Conservation (phyloP, 108 stramenopile genomes). For the Aurantiochytrium sp. region DNA sequence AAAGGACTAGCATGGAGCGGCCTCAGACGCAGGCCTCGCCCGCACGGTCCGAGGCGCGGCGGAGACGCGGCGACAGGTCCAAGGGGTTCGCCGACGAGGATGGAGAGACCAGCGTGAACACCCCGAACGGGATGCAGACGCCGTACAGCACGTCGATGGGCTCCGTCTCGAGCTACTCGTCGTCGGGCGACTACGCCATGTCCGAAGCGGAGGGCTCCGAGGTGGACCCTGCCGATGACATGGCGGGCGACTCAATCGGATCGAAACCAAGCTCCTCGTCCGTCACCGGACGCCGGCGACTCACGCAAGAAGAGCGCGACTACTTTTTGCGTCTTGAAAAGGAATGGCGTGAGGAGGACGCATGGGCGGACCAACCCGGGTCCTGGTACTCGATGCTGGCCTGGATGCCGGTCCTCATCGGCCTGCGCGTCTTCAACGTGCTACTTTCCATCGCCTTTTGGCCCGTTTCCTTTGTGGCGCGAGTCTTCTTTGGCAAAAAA, state of each 20-base stretch:
- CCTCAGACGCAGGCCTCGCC: no score
- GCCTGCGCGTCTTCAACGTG: neutral
- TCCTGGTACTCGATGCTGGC: neutral
- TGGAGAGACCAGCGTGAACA: neutral
- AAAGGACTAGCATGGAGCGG: no score
- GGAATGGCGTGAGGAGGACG: slow-evolving; percentile 4
- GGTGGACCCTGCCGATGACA: neutral
- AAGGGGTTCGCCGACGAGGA: neutral
- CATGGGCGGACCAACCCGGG: neutral
- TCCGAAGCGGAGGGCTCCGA: neutral
- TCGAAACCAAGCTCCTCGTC: neutral
- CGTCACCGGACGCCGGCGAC: neutral
- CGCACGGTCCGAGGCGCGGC: neutral
- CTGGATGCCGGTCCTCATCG: neutral
- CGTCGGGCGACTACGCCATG: neutral
- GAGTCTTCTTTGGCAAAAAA: neutral
- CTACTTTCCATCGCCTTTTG: neutral
- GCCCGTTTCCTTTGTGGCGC: neutral
- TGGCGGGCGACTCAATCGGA: neutral
- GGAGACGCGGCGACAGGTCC: neutral
- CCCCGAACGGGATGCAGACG: neutral
- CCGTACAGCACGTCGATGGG: neutral
- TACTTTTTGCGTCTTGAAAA: neutral
- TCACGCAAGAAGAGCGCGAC: slow-evolving; percentile 8
- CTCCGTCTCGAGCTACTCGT: neutral